Percentiles rank a stretch among this genome's conserved stretches.
Evolutionary conservation across 768 basidiomycete species (phyloP).

Genomic region (Chiua virens): DNA sequence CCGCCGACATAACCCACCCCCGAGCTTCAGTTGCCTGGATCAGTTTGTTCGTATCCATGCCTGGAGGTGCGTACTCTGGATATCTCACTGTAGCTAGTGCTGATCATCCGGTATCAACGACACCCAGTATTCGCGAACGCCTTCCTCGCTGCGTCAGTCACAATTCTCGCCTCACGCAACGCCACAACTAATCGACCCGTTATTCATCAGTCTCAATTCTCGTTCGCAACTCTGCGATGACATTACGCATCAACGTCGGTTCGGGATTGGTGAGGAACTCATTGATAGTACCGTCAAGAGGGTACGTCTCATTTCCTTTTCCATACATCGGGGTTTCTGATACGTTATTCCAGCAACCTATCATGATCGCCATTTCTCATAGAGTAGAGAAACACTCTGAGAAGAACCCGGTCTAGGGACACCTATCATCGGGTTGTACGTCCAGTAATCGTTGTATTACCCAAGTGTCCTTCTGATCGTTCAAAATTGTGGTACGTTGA

Average conservation of each 20-base stretch:
- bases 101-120: background rate
- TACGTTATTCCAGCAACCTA: constrained; percentile 10
- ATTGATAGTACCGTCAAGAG: constrained; percentile 1
- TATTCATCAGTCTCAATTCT: constrained; percentile 10
- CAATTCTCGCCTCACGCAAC: background rate
- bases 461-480: no score
- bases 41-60: constrained; percentile 13
- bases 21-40: constrained; percentile 14
- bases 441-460: background rate
- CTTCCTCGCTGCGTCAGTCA: constrained; percentile 17
- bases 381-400: constrained; percentile 5
- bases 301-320: constrained; percentile 2
- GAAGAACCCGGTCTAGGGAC: constrained; percentile 5
- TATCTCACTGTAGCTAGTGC: no score
- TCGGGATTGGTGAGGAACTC: constrained; percentile 1
- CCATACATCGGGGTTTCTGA: background rate
- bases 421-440: background rate
- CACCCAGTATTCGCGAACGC: constrained; percentile 19
- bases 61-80: constrained; percentile 13
- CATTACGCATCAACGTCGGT: constrained; percentile 11
- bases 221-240: constrained; percentile 7
- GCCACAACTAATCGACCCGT: background rate
- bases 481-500: background rate
- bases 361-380: constrained; percentile 15
- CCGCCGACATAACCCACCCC: background rate